Conservation (phyloP, 208 protist genomes). For the Jaenimonas drosophilae region DNA sequence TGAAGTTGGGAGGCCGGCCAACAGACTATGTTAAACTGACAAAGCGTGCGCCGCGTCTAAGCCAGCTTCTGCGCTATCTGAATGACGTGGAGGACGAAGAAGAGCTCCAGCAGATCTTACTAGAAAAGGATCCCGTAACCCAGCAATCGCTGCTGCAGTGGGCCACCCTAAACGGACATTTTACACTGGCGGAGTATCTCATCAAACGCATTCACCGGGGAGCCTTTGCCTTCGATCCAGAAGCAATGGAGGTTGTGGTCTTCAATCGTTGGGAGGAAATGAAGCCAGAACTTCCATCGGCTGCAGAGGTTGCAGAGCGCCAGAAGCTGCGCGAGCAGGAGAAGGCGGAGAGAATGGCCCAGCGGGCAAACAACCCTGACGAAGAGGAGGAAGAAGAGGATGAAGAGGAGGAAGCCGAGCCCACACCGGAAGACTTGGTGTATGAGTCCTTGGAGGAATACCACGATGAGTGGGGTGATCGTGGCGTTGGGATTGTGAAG, state of each 20-base stretch:
- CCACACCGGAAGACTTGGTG: conserved; percentile 77
- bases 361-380: conserved; percentile 31
- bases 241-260: conserved; percentile 57
- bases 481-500: conserved; percentile 65
- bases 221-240: conserved; percentile 73
- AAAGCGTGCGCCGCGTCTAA: conserved; percentile 48
- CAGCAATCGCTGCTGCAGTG: conserved; percentile 82
- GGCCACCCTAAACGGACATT: conserved; percentile 77
- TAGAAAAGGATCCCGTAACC: conserved; percentile 76
- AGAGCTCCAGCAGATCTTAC: conserved; percentile 53
- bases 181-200: conserved; percentile 78
- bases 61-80: conserved; percentile 62
- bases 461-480: conserved; percentile 75
- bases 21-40: conserved; percentile 55
- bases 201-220: conserved; percentile 62
- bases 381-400: conserved; percentile 54
- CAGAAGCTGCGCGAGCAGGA: conserved; percentile 60
- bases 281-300: conserved; percentile 57
- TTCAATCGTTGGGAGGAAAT: conserved; percentile 84
- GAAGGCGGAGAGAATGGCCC: conserved; percentile 42
- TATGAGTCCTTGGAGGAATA: conserved; percentile 73
- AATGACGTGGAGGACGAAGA: conserved; percentile 83
- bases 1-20: conserved; percentile 10
- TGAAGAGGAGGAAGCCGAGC: conserved; percentile 69
- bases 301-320: conserved; percentile 59